Percentiles rank a stretch among this genome's conserved stretches.
phyloP scores from a whole-genome alignment of 345 rosid species.

The Jatropha curcas region DNA sequence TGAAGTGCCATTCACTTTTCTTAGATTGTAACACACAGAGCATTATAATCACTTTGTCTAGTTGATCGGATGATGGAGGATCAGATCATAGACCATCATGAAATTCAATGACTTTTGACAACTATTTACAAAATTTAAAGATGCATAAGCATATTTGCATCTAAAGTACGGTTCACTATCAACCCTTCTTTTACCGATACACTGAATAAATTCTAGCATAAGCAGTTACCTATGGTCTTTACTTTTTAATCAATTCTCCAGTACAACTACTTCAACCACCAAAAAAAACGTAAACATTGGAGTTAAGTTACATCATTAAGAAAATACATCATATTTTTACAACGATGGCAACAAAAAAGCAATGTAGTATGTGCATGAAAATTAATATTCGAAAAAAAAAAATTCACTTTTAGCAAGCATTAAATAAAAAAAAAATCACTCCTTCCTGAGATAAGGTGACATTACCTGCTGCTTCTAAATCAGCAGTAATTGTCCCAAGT shows the following conservation, averaged over 20 bases:
- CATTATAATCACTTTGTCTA: neutral
- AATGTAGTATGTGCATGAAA: constrained; percentile 15
- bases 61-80: neutral
- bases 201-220: neutral
- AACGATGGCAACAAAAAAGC: neutral
- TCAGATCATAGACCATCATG: neutral
- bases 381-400: neutral
- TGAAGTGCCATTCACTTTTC: neutral
- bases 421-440: too few relatives aligned
- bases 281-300: neutral
- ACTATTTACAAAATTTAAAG: neutral
- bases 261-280: neutral
- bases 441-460: constrained; percentile 28
- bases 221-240: neutral
- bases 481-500: constrained; percentile 95
- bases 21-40: neutral
- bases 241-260: neutral
- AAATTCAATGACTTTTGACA: neutral
- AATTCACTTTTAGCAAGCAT: neutral
- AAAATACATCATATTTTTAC: neutral
- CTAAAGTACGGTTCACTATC: neutral
- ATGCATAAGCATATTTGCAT: neutral
- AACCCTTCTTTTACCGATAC: neutral
- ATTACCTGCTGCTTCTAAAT: constrained; percentile 96
- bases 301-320: neutral